Evolutionary conservation across 2,329 filamentous ascomycete species (phyloP).

Genomic region (Botrytis squamosa): DNA sequence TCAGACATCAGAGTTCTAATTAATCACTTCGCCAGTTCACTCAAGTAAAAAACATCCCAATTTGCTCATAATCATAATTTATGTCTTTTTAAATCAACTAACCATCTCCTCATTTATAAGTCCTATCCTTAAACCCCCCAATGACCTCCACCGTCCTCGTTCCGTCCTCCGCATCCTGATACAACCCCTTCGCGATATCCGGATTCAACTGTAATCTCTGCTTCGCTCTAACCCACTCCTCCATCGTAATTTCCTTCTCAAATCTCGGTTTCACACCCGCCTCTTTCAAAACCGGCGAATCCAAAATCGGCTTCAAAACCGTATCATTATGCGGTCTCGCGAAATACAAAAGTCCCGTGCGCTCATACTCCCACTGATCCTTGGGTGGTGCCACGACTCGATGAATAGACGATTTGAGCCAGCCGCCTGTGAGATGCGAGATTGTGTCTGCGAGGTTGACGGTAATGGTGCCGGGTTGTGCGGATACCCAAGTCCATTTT

Average conservation of each 20-base stretch:
- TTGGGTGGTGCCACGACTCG: slow-evolving; percentile 40
- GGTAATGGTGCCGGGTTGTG: slow-evolving; percentile 50
- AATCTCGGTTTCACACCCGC: slow-evolving; percentile 39
- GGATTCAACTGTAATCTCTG: slow-evolving; percentile 41
- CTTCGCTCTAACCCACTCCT: slow-evolving; percentile 45
- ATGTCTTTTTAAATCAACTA: background rate
- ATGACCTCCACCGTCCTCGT: slow-evolving; percentile 42
- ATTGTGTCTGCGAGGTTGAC: slow-evolving; percentile 53
- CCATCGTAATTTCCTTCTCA: slow-evolving; percentile 46
- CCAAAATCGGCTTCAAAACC: slow-evolving; percentile 35
- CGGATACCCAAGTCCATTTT: slow-evolving; percentile 51
- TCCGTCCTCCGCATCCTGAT: slow-evolving; percentile 39
- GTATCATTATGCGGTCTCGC: slow-evolving; percentile 39
- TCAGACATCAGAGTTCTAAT: background rate
- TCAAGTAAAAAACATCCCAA: fast-evolving
- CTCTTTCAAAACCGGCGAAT: slow-evolving; percentile 37
- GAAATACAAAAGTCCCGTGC: slow-evolving; percentile 49
- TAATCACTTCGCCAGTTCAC: background rate
- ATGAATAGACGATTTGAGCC: slow-evolving; percentile 46
- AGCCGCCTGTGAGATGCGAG: slow-evolving; percentile 49
- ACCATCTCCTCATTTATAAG: slow-evolving; percentile 27
- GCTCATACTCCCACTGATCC: slow-evolving; percentile 43
- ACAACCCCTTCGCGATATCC: slow-evolving; percentile 40
- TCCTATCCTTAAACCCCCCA: slow-evolving; percentile 37
- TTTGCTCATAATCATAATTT: background rate